These are phyloP conservation scores for Schizochytrium sp. DNA, from an alignment of 108 stramenopile genomes.

Conservation along the genomic window DNA sequence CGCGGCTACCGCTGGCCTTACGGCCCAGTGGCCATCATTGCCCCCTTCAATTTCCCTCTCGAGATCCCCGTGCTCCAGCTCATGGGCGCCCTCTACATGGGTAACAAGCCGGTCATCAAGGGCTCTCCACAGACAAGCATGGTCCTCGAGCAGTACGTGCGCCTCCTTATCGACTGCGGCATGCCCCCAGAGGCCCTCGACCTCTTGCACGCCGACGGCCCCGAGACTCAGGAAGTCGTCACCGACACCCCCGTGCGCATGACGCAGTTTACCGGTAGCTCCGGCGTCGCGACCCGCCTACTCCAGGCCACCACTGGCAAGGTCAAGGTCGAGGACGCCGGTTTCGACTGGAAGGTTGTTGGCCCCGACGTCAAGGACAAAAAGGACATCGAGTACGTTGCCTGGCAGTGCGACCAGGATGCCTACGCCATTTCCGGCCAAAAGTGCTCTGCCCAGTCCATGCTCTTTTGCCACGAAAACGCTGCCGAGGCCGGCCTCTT, in stretches of 20 bases:
- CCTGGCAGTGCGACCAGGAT: conserved; percentile 95
- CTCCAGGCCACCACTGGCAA: conserved; percentile 70
- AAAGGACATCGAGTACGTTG: conserved; percentile 80
- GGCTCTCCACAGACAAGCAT: conserved; percentile 71
- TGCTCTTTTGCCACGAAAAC: conserved; percentile 85
- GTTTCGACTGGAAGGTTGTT: conserved; percentile 96
- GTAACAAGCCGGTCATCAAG: conserved; percentile 87
- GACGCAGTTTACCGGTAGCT: conserved; percentile 92
- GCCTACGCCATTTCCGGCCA: conserved; percentile 90
- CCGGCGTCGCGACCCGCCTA: conserved; percentile 70
- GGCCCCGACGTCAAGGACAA: conserved; percentile 67
- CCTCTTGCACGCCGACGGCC: conserved; percentile 78
- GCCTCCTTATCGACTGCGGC: conserved; percentile 75
- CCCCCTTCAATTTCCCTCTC: conserved; percentile 91
- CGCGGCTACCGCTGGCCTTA: conserved; percentile 91
- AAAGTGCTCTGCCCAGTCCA: conserved; percentile 95
- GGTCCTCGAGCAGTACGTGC: conserved; percentile 88
- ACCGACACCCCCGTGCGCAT: conserved; percentile 65
- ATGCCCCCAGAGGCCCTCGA: conserved; percentile 78
- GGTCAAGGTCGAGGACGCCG: conserved; percentile 92
- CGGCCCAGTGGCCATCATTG: conserved; percentile 81
- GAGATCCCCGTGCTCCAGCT: conserved; percentile 90
- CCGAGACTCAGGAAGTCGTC: conserved; percentile 73
- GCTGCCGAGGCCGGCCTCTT: conserved; percentile 73
- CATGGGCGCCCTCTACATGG: conserved; percentile 96